Evolutionary conservation across 1,284 basidiomycete genomes (phyloP).

Genomic region (Cronartium ribicola): DNA sequence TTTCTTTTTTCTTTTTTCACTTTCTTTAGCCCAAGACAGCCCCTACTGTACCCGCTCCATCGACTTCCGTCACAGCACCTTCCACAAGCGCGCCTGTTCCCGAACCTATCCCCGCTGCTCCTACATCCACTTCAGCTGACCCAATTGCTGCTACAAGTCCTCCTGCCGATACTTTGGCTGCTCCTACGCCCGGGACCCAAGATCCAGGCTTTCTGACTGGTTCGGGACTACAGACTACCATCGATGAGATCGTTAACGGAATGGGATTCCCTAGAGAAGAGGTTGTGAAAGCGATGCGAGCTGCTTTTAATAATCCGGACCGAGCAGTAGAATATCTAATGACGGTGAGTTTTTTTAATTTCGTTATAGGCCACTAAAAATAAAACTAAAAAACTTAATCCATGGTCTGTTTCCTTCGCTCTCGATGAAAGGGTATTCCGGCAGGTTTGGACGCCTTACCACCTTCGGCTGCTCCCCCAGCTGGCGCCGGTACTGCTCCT

Average conservation of each 20-base stretch:
- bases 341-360: slow-evolving; percentile 61
- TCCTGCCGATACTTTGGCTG: slow-evolving; percentile 46
- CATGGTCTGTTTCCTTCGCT: no score
- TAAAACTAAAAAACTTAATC: no score
- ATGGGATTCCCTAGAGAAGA: slow-evolving; percentile 92
- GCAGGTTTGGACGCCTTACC: slow-evolving; percentile 57
- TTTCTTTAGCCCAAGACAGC: slow-evolving; percentile 48
- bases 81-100: slow-evolving; percentile 45
- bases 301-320: slow-evolving; percentile 97
- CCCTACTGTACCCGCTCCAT: slow-evolving; percentile 41
- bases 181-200: slow-evolving; percentile 3
- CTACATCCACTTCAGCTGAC: slow-evolving; percentile 45
- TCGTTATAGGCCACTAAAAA: no score
- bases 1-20: slow-evolving; percentile 52
- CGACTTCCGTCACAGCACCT: slow-evolving; percentile 40
- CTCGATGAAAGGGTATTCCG: slow-evolving; percentile 66
- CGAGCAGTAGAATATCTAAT: slow-evolving; percentile 96
- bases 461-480: slow-evolving; percentile 48
- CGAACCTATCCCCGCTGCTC: slow-evolving; percentile 45
- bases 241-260: slow-evolving; percentile 71
- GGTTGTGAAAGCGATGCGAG: slow-evolving; percentile 78
- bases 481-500: slow-evolving; percentile 52
- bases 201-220: slow-evolving; percentile 60
- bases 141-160: slow-evolving; percentile 44
- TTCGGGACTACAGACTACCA: slow-evolving; percentile 66